Base-by-base conservation (phyloP, 2,329 filamentous ascomycete genomes). In the Diaporthe sp. region DNA sequence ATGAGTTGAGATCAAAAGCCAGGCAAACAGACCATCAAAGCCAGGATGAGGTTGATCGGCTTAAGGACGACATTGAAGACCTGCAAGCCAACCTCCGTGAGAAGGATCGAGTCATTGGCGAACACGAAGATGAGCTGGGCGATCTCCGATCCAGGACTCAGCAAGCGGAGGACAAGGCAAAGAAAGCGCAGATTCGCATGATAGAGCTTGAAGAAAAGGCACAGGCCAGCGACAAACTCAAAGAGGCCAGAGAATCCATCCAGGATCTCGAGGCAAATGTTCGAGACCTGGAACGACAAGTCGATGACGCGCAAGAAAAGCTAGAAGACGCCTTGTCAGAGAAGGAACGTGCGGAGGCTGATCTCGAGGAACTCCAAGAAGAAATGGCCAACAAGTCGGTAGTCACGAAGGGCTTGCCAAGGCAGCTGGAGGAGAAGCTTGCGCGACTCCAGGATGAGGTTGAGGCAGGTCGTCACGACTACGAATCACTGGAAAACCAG, bases 381-480 rank as follows among this genome's bases (percentile, higher is more conserved):
- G 94, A 95, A 80, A 91, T 95, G 89, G 90, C 93, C 31, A 93
- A 96, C 84, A 95, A 95, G 79, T 96, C 94, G 0, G 89, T 95
- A 51, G 91, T 91, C 72, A 94, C 93, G 17, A 95, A 94, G 81
- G 93, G 93, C 2, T 87, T 95, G 12, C 94, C 91, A 71, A 90
- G 93, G 44, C 94, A 96, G 83, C 88, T 95, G 25, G 93, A 96
- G 80, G 93, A 94, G 78, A 94, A 92, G 82, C 85, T 91, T 12
- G 85, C 87, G 71, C 91, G 91, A 44, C 85, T 96, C 13, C 93
- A 95, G 79, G 86, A 90, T 61, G 93, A 95, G 75, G 84, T 95
- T 8, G 90, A 91, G 74, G 85, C 85, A 76, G 85, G 88, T 25
- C 85, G 87, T 28, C 83, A 87, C 28, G 88, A 88, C 71, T 88